A percentile compares a stretch with the other conserved stretches of the same genome.
phyloP scores from a whole-genome alignment of 352 stramenopile genomes.

The Phytopythium oedochilum region DNA sequence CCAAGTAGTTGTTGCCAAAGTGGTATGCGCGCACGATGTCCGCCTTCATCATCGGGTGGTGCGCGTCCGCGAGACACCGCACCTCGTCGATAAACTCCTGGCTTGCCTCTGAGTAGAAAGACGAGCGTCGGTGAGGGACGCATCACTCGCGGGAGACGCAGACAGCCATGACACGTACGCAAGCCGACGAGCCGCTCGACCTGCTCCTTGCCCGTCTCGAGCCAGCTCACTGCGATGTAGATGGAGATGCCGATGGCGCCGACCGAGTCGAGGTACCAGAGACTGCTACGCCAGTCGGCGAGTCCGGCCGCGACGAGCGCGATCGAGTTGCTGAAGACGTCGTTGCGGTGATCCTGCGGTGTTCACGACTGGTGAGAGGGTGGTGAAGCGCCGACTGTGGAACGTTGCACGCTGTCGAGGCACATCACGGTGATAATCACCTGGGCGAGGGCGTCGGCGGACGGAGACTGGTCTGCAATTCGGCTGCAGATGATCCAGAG shows the following conservation, averaged over 20 bases:
- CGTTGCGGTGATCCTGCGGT: constrained; percentile 98
- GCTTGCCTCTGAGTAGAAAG: constrained; percentile 64
- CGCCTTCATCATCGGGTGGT: constrained; percentile 87
- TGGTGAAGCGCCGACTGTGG: too few relatives aligned
- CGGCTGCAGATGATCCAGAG: constrained; percentile 79
- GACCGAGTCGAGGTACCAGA: constrained; percentile 94
- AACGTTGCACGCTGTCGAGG: too few relatives aligned
- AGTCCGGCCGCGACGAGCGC: constrained; percentile 82
- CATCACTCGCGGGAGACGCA: neutral
- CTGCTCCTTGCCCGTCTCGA: constrained; percentile 94
- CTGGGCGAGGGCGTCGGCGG: constrained; percentile 69
- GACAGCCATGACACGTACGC: constrained; percentile 39
- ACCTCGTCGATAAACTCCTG: constrained; percentile 94
- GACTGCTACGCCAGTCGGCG: constrained; percentile 46
- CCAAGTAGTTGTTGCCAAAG: constrained; percentile 96
- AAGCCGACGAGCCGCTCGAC: constrained; percentile 89
- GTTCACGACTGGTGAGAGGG: too few relatives aligned
- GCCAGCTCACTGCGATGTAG: constrained; percentile 96
- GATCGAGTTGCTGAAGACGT: constrained; percentile 93
- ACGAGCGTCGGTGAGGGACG: neutral
- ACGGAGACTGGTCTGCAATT: constrained; percentile 61
- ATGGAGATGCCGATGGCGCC: constrained; percentile 94
- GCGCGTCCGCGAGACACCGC: constrained; percentile 77
- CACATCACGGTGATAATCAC: too few relatives aligned
- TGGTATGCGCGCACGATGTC: constrained; percentile 95